Conservation (phyloP, 441 rosid species). For the Adansonia madagascariensis region DNA sequence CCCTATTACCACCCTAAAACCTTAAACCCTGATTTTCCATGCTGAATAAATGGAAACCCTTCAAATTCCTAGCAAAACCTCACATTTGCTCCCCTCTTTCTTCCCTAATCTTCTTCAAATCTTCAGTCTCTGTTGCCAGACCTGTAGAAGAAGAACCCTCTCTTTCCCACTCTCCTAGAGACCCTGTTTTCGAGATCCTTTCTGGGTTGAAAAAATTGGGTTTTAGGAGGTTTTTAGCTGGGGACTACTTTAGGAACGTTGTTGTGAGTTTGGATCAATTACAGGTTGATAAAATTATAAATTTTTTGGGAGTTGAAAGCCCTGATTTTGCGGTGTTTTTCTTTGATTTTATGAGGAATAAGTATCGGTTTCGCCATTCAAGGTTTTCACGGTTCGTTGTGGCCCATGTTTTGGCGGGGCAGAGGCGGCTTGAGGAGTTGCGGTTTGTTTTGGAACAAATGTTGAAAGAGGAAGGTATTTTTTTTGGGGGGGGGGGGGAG, state of each 20-base stretch:
- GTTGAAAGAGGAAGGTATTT: slow-evolving; percentile 61
- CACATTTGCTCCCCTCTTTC: slow-evolving; percentile 38
- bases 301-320: slow-evolving; percentile 42
- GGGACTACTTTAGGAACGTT: slow-evolving; percentile 37
- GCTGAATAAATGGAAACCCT: slow-evolving; percentile 52
- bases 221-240: slow-evolving; percentile 43
- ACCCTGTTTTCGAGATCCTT: slow-evolving; percentile 48
- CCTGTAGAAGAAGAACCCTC: slow-evolving; percentile 31
- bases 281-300: slow-evolving; percentile 55
- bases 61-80: slow-evolving; percentile 35
- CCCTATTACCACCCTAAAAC: too few relatives aligned
- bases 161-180: slow-evolving; percentile 18
- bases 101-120: slow-evolving; percentile 42
- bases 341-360: slow-evolving; percentile 53
- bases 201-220: slow-evolving; percentile 48
- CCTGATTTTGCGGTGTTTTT: slow-evolving; percentile 55
- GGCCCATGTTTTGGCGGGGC: slow-evolving; percentile 56
- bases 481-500: not conserved
- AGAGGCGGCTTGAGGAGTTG: slow-evolving; percentile 54
- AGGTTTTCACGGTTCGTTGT: slow-evolving; percentile 49
- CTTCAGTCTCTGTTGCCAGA: slow-evolving; percentile 46
- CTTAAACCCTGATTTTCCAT: slow-evolving; percentile 35
- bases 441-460: slow-evolving; percentile 48
- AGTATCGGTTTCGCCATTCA: slow-evolving; percentile 62
- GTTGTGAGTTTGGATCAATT: slow-evolving; percentile 41